Base-by-base conservation (phyloP, 495 filamentous ascomycete species). In the Chaetomium tenue region DNA sequence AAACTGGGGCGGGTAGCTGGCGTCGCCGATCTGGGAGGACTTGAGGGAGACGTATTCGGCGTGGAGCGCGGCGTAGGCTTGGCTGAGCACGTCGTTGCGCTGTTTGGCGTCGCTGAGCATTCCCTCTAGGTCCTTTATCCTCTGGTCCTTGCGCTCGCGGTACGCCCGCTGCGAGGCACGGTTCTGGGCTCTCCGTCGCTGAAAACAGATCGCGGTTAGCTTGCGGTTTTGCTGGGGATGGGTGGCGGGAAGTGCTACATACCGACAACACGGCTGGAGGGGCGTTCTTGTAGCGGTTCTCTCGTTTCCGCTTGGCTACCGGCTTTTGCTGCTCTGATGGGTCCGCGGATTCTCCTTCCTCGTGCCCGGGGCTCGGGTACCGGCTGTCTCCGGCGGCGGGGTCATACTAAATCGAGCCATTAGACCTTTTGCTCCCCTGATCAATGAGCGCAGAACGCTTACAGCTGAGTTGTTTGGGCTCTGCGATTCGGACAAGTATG, bases 101-200 rank as follows among this genome's bases (percentile, higher is more conserved):
- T 78, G 72, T 65, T 82, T 77, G 52, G 80, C 74, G 16, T 82
- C 82, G 68, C 75, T 82, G 68, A 93, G 87, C 77, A 91, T 89
- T 51, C 86, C 78, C 77, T 93, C 90, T 11, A 94, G 87, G 60
- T 93, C 89, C 72, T 86, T 86, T 61, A 93, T 90, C 64, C 90
- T 87, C 48, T 89, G 85, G 70, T 94, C 91, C 74, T 94, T 94
- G 62, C 91, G 84, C 75, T 93, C 90, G 53, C 91, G 88, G 68
- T 93, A 94, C 33, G 89, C 89, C 69, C 90, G 81, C 74, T 94
- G 91, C 4, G 83, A 84, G 62, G 81, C 82, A 51, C 83, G 78
- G 66, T 86, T 86, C 70, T 86, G 83, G 22, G 82, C 83, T 67
- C 83, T 77, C 60, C 83, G 80, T 18, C 83, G 77, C 83, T 86